These are phyloP conservation scores for Hemisphaericaspora nanyangensis DNA, from an alignment of 805 yeast species.

Conservation along the genomic window DNA sequence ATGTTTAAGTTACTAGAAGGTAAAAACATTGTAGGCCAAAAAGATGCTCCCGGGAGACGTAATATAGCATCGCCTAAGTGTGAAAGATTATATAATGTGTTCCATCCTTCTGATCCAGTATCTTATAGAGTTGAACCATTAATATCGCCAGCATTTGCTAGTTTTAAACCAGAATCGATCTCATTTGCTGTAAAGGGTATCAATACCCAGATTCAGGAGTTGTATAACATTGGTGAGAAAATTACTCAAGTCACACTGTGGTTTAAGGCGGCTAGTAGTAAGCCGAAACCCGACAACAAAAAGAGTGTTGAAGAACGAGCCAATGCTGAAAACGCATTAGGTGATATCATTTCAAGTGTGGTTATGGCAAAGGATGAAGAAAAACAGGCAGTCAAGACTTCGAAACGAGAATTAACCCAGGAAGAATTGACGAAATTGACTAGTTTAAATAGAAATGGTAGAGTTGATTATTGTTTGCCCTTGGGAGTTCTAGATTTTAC, in stretches of 20 bases:
- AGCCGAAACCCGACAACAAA: constrained; percentile 8
- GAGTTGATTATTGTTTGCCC: constrained; percentile 78
- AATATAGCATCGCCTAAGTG: constrained; percentile 49
- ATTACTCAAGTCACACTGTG: constrained; percentile 35
- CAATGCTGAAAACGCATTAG: constrained; percentile 34
- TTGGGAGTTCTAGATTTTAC: constrained; percentile 79
- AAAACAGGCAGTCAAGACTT: constrained; percentile 12
- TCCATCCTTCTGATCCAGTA: constrained; percentile 90
- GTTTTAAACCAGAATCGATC: constrained; percentile 51
- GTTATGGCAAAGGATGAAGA: constrained; percentile 14
- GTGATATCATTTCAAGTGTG: constrained; percentile 35
- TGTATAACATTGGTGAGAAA: constrained; percentile 33
- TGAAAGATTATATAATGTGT: constrained; percentile 70
- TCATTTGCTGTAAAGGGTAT: constrained; percentile 53
- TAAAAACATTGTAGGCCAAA: constrained; percentile 46
- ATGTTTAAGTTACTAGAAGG: constrained; percentile 73
- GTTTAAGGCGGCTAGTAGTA: constrained; percentile 21
- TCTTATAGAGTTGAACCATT: constrained; percentile 89
- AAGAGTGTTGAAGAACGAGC: constrained; percentile 8
- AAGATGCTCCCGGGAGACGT: not conserved
- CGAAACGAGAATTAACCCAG: constrained; percentile 22
- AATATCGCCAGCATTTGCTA: constrained; percentile 46
- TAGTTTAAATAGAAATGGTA: constrained; percentile 62
- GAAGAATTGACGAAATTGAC: constrained; percentile 34
- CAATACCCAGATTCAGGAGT: constrained; percentile 46